phyloP scores from a whole-genome alignment of 1,139 yeast species.

The Arxiozyma bovina region DNA sequence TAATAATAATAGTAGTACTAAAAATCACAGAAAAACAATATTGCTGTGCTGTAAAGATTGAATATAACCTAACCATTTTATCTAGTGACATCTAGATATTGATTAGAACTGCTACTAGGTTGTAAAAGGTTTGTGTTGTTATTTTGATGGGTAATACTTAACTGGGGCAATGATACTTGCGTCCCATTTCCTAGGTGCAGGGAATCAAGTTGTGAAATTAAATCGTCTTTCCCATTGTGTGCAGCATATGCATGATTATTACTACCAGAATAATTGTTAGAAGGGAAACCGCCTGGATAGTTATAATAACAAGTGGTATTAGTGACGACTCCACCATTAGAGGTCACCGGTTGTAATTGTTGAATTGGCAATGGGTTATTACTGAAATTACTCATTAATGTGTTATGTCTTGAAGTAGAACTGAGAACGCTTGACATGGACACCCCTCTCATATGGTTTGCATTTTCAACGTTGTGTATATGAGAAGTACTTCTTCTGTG shows the following conservation, averaged over 20 bases:
- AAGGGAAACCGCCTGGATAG: constrained; percentile 29
- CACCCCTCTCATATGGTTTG: constrained; percentile 25
- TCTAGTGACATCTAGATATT: constrained; percentile 2
- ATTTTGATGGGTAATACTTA: constrained; percentile 21
- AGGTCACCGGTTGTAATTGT: constrained; percentile 2
- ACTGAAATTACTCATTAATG: not conserved
- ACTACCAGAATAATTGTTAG: constrained; percentile 3
- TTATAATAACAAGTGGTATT: constrained; percentile 17
- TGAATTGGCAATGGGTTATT: constrained; percentile 3
- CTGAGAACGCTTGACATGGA: constrained; percentile 29
- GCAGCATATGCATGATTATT: constrained; percentile 3
- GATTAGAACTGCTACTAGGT: constrained; percentile 7
- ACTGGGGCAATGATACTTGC: constrained; percentile 27
- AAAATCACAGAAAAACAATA: no score
- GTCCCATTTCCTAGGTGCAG: constrained; percentile 24
- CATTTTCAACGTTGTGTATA: constrained; percentile 18
- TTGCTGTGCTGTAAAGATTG: no score
- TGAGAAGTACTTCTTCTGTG: constrained; percentile 26
- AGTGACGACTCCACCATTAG: not conserved
- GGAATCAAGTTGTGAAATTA: constrained; percentile 26
- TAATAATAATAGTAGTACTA: no score
- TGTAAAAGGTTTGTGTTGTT: constrained; percentile 9
- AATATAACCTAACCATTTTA: not conserved
- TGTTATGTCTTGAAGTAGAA: constrained; percentile 25
- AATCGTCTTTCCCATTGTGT: constrained; percentile 18